Evolutionary conservation across 179 eudicot species (phyloP), one percentile per base, ranked within the genome.

Genomic region (Silene vulgaris): DNA sequence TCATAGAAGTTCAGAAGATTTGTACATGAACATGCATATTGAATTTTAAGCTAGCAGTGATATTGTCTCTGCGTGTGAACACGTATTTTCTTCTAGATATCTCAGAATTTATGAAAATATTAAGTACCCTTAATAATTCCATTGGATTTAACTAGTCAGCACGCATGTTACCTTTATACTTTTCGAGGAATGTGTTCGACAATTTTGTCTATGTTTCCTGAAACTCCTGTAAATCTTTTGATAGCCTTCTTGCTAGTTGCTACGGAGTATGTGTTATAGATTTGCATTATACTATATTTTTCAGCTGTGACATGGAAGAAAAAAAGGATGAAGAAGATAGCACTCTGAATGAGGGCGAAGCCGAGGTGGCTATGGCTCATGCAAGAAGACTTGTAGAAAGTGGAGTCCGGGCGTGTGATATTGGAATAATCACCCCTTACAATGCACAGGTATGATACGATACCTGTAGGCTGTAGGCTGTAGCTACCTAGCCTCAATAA

Each of bases 311-410:
- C 74, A 93, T 95, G 97, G 99, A 95, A 79, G 99, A 95, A 83
- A 95, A 95, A 83, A 95, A 95, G 84, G 97, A 95, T 81, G 99
- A 90, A 83, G 99, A 95, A 85, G 99, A 95, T 35, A 92, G 97
- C 87, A 95, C 97, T 13, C 72, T 90, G 61, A 95, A 95, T 75
- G 99, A 90, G 77, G 99, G 99, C 74, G 99, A 95, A 87, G 99
- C 99, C 82, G 90, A 87, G 62, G 93, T 89, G 76, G 97, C 99
- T 17, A 86, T 95, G 30, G 87, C 91, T 80, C 99, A 95, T 86
- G 93, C 97, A 50, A 92, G 82, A 81, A 88, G 93, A 83, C 91
- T 95, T 17, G 83, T 95, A 75, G 84, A 86, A 71, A 90, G 93
- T 82, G 99, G 99, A 76, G 93, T 95, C 57, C 85, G 72, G 79